Evolutionary conservation across 768 basidiomycete species (phyloP).

Genomic region (Xerocomus spinulosus): DNA sequence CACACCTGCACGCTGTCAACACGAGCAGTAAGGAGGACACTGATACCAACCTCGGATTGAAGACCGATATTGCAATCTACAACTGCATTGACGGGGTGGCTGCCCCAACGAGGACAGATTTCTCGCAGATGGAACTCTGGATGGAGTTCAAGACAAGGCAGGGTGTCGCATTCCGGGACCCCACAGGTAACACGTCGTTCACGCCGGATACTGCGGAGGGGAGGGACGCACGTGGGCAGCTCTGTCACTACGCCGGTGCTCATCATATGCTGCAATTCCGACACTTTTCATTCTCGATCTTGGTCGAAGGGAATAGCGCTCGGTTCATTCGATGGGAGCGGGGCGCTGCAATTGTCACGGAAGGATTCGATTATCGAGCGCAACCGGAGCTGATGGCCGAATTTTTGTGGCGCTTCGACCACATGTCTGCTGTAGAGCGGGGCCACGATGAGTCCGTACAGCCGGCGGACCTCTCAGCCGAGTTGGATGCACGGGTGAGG

Average conservation of each 20-base stretch:
- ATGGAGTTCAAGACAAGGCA: neutral
- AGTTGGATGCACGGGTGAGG: neutral
- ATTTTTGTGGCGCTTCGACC: neutral
- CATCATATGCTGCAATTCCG: neutral
- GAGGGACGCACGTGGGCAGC: neutral
- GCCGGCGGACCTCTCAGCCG: neutral
- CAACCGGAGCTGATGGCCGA: neutral
- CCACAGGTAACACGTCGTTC: neutral
- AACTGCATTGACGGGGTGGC: neutral
- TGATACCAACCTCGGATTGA: neutral
- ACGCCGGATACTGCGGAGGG: neutral
- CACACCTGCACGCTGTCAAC: neutral
- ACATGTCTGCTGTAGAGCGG: neutral
- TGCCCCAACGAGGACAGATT: neutral
- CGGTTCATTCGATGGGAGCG: neutral
- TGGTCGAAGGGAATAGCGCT: neutral
- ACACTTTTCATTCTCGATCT: neutral
- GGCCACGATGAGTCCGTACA: neutral
- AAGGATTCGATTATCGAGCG: neutral
- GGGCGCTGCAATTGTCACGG: neutral
- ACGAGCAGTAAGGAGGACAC: constrained; percentile 2
- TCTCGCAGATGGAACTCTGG: neutral
- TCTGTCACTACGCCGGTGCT: neutral
- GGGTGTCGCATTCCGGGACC: neutral
- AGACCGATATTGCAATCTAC: neutral